A percentile compares a stretch with the other conserved stretches of the same genome.
Evolutionary conservation across 2,329 filamentous ascomycete genomes (phyloP).

Genomic region (Xylariaceae sp.): DNA sequence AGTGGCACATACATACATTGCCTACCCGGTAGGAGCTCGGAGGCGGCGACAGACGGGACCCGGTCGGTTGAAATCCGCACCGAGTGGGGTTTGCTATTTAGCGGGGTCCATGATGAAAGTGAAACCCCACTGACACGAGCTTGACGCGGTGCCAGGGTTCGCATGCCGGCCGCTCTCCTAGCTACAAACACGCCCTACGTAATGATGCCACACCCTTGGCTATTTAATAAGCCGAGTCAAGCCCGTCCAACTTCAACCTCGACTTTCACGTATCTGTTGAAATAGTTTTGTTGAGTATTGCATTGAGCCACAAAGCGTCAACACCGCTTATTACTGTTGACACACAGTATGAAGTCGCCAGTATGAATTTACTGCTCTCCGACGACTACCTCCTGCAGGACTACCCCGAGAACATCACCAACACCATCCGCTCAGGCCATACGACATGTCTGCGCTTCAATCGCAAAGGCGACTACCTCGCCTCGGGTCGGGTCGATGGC

Average conservation of each 20-base stretch:
- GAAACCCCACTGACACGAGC: background rate
- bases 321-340: background rate
- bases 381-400: conserved; percentile 66
- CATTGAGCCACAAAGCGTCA: no score
- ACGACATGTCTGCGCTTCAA: conserved; percentile 77
- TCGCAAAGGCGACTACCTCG: conserved; percentile 87
- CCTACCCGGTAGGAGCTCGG: no score
- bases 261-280: background rate
- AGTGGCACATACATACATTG: no score
- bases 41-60: no score
- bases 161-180: no score
- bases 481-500: conserved; percentile 88
- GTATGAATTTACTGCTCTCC: conserved; percentile 56
- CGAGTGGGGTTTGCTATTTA: background rate
- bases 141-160: background rate
- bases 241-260: background rate
- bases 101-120: background rate
- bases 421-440: conserved; percentile 71
- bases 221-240: background rate
- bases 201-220: no score
- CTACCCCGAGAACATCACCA: conserved; percentile 84
- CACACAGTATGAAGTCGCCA: conserved; percentile 22
- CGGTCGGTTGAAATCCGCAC: no score
- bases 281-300: no score
- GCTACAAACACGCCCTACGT: no score